A percentile compares a stretch with the other conserved stretches of the same genome.
These are phyloP conservation scores for Phaffomyces opuntiae DNA, from an alignment of 805 yeast species.

Conservation along the genomic window DNA sequence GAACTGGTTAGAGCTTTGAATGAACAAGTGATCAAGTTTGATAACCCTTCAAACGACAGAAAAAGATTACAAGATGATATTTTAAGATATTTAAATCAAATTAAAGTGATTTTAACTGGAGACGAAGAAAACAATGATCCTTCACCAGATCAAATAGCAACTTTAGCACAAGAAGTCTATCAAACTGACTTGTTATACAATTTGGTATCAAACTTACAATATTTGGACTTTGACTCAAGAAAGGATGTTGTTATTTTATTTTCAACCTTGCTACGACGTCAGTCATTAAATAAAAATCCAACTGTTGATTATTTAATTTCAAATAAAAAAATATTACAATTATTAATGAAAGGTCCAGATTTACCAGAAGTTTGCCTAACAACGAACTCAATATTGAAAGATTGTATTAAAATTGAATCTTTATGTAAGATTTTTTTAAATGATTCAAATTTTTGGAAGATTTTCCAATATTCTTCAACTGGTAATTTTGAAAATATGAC, in stretches of 20 bases:
- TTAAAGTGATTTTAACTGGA: conserved; percentile 60
- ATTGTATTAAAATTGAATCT: conserved; percentile 73
- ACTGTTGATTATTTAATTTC: conserved; percentile 74
- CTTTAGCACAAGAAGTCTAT: conserved; percentile 74
- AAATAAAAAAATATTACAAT: conserved; percentile 48
- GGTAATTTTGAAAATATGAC: conserved; percentile 86
- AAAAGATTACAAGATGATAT: conserved; percentile 66
- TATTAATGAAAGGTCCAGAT: conserved; percentile 69
- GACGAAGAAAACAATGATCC: conserved; percentile 54
- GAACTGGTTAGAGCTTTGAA: conserved; percentile 72
- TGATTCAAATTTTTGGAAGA: conserved; percentile 69
- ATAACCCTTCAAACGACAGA: conserved; percentile 25
- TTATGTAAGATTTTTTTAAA: conserved; percentile 54
- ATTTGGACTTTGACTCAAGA: conserved; percentile 82
- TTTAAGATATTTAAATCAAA: conserved; percentile 53
- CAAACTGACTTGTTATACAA: conserved; percentile 59
- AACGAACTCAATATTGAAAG: conserved; percentile 74
- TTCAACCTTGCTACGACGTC: conserved; percentile 70
- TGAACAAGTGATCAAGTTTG: conserved; percentile 62
- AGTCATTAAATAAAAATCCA: conserved; percentile 69
- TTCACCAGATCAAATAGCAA: conserved; percentile 45
- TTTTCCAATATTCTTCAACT: conserved; percentile 68
- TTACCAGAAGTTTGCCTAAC: conserved; percentile 63
- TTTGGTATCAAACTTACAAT: conserved; percentile 51
- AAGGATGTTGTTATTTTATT: conserved; percentile 74